A percentile compares a stretch with the other conserved stretches of the same genome.
Evolutionary conservation across 2,329 filamentous ascomycete genomes (phyloP).

Genomic region (Orbilia javanica): DNA sequence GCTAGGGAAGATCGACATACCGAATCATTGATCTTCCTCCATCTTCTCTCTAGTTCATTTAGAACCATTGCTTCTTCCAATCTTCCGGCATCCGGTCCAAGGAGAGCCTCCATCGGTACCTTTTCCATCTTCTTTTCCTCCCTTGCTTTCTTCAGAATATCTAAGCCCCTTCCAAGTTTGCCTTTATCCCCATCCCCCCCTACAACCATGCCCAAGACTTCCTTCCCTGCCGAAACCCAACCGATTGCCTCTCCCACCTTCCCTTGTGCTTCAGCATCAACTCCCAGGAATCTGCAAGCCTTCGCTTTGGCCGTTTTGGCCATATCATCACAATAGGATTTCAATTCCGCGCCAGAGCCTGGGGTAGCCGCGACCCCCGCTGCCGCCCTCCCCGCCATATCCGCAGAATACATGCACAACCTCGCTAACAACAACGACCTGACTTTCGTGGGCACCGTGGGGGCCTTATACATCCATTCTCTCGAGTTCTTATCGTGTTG

Average conservation of each 20-base stretch:
- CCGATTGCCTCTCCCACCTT: conserved; percentile 87
- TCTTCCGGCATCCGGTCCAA: conserved; percentile 86
- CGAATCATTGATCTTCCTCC: conserved; percentile 93
- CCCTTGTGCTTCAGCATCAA: conserved; percentile 86
- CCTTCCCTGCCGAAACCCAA: conserved; percentile 83
- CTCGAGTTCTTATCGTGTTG: conserved; percentile 83
- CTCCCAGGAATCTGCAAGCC: conserved; percentile 88
- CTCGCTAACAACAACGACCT: conserved; percentile 88
- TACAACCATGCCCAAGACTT: conserved; percentile 74
- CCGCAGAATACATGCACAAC: conserved; percentile 86
- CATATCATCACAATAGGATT: conserved; percentile 81
- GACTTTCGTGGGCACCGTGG: conserved; percentile 81
- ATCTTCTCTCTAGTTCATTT: conserved; percentile 87
- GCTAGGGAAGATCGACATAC: conserved; percentile 67
- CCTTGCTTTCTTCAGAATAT: conserved; percentile 78
- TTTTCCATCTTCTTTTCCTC: conserved; percentile 62
- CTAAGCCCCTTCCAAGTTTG: conserved; percentile 74
- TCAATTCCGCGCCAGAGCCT: conserved; percentile 67
- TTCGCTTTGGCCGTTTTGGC: conserved; percentile 81
- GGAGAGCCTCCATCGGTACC: conserved; percentile 67
- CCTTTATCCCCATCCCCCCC: conserved; percentile 69
- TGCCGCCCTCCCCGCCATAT: conserved; percentile 82
- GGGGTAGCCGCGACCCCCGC: conserved; percentile 68
- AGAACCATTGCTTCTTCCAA: conserved; percentile 87
- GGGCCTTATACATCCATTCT: conserved; percentile 96